Evolutionary conservation across 164 flowering plant species (phyloP).

Genomic region (Piper longum): DNA sequence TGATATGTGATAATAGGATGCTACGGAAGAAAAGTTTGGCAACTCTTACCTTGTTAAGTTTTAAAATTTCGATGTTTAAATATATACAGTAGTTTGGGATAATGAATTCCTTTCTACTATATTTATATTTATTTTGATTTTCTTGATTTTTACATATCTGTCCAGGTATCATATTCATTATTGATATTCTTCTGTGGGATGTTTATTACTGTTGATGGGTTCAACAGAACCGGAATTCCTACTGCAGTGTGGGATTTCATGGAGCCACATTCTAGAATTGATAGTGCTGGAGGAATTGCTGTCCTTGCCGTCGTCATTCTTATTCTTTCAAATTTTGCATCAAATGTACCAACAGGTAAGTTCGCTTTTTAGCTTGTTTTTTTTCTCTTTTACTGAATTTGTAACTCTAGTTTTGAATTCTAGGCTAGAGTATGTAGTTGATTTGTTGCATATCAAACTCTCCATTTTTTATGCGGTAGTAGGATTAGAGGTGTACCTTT

Average conservation of each 20-base stretch:
- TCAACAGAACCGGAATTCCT: constrained; percentile 53
- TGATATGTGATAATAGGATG: no score
- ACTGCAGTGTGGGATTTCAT: constrained; percentile 35
- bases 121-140: no score
- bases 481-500: no score
- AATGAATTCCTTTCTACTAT: background rate
- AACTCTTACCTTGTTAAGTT: no score
- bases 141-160: background rate
- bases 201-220: constrained; percentile 63
- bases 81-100: background rate
- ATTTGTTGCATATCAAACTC: background rate
- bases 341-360: constrained; percentile 58
- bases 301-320: constrained; percentile 38
- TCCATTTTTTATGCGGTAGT: no score
- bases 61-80: no score
- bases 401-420: no score
- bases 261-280: constrained; percentile 42
- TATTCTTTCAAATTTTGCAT: constrained; percentile 52
- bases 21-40: no score
- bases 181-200: constrained; percentile 59
- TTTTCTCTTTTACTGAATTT: no score
- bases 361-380: background rate
- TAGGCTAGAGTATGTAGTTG: no score
- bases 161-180: constrained; percentile 53
- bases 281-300: constrained; percentile 28